Evolutionary conservation across 306 rosid species (phyloP), one percentile per base, ranked within the genome.

Genomic region (Corylus avellana): DNA sequence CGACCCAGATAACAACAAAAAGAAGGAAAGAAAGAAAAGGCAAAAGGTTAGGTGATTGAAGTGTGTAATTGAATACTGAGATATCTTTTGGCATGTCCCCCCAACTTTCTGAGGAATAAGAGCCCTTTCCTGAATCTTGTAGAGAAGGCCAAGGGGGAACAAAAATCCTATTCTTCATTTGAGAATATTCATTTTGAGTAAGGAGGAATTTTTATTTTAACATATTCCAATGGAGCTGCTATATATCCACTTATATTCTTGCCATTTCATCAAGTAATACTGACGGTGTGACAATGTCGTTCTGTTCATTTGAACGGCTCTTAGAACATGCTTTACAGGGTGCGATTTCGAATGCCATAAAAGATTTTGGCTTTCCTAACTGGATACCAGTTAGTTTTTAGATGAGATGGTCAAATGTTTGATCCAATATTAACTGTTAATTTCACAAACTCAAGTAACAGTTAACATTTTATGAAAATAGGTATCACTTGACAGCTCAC

Each of bases 141-240:
- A 32, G 46, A 63, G 44, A 32, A 42, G 46, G 66, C 6, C 2
- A 14, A 13, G 37, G 7, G 72, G 51, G 49, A 18, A 4, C 25
- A 46, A 44, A 46, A n/a, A 42, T 11, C 51, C 12, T 51, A 68
- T 68, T 18, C n/a, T n/a, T 18, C 46, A 32, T 25, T 22, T 14
- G 20, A 63, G 46, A 63, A 63, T 63, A 66, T 37, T 17, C 49
- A 68, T 17, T 68, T 42, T 68, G 51, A 68, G 53, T 68, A 68
- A 68, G 51, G 27, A 68, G 25, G 72, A 42, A 42, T 42, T 68
- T 68, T 67, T 1, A 0, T 3, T 18, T 37, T 9, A 12, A 66
- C 27, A 66, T 66, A 66, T 66, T 66, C 72, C 72, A 16, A 37
- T 8, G 50, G 50, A 66, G 17, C 49, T 32, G 12, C 47, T 14